These are phyloP conservation scores for Gryganskiella cystojenkinii DNA, from an alignment of 192 early-diverging fungal species.

Conservation along the genomic window DNA sequence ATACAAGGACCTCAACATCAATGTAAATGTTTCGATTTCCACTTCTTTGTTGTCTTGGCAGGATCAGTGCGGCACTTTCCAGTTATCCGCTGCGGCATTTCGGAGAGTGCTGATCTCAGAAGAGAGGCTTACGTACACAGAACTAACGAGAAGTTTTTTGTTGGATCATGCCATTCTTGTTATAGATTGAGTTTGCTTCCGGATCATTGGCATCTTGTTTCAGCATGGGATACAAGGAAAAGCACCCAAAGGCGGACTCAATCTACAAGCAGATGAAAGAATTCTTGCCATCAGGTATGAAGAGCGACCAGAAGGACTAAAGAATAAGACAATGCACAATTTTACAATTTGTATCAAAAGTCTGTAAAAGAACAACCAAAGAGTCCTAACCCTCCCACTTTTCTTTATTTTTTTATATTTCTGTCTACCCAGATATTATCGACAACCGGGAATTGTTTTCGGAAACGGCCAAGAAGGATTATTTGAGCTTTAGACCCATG, in stretches of 20 bases:
- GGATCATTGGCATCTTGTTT: constrained; percentile 84
- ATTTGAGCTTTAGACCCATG: constrained; percentile 74
- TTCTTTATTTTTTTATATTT: neutral
- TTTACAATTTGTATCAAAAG: neutral
- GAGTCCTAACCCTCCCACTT: neutral
- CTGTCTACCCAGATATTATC: constrained; percentile 52
- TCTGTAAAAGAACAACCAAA: neutral
- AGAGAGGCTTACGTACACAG: no score
- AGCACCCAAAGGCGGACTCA: constrained; percentile 76
- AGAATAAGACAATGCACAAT: neutral
- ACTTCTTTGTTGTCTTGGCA: no score
- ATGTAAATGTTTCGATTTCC: constrained; percentile 27
- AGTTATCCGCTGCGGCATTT: no score
- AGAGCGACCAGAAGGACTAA: no score
- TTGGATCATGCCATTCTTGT: neutral
- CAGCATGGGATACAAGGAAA: constrained; percentile 69
- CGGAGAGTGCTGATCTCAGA: no score
- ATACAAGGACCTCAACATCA: constrained; percentile 84
- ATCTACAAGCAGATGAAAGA: constrained; percentile 66
- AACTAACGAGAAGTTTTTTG: no score
- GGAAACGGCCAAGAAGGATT: constrained; percentile 67
- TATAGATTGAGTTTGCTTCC: constrained; percentile 79
- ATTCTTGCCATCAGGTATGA: constrained; percentile 68
- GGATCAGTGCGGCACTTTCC: no score
- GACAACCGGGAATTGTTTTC: constrained; percentile 74